These are phyloP conservation scores for Lathyrus oleraceus DNA, from an alignment of 306 rosid genomes.

Conservation along the genomic window DNA sequence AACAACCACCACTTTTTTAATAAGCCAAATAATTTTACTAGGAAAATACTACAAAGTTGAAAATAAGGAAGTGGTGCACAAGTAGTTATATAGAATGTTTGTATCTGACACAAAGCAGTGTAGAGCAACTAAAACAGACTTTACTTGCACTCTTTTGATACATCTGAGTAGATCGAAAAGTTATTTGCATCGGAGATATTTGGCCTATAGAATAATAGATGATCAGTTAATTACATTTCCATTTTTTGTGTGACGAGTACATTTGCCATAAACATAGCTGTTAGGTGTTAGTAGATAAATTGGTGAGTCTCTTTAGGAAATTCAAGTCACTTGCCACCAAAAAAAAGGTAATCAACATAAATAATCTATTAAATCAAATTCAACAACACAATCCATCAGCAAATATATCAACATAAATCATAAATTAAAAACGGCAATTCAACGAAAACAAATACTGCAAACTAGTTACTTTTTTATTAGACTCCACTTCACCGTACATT, in stretches of 20 bases:
- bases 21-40: not conserved
- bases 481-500: too few species aligned
- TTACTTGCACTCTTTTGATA: not conserved
- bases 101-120: not conserved
- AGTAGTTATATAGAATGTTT: not conserved
- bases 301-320: not conserved
- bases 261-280: not conserved
- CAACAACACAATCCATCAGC: too few species aligned
- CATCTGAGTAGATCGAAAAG: not conserved
- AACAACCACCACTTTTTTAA: not conserved
- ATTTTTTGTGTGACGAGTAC: not conserved
- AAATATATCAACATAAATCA: too few species aligned
- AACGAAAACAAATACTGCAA: too few species aligned
- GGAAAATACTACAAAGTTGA: not conserved
- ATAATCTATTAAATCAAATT: too few species aligned
- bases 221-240: not conserved
- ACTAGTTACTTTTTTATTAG: too few species aligned
- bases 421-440: too few species aligned
- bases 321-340: not conserved
- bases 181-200: not conserved
- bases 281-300: not conserved
- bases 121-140: not conserved
- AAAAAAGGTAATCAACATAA: too few species aligned
- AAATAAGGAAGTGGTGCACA: not conserved
- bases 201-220: not conserved